Evolutionary conservation across 108 stramenopile genomes (phyloP), one percentile per base, ranked within the genome.

Genomic region (Cylindrotheca closterium): DNA sequence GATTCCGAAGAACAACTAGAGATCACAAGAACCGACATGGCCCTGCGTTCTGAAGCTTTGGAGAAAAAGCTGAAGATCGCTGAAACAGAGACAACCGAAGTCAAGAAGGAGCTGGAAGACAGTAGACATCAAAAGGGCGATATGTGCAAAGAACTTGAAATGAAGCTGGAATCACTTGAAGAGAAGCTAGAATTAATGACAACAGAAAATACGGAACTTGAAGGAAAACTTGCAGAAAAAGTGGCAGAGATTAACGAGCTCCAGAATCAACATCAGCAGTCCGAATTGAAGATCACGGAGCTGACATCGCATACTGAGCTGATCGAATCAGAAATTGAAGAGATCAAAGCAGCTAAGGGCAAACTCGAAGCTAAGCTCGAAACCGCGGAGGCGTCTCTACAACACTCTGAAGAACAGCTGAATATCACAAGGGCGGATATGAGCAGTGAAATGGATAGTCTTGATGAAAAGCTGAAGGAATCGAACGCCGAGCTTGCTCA

Each of bases 321-420:
- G n/a, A 10, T 42, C 10, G 21, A 22, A 22, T 30, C 19, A 1
- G 51, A 64, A 53, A 51, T n/a, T 23, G 51, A 51, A n/a, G 22
- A n/a, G 21, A n/a, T 19, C 12, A 23, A 19, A 10, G 21, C n/a
- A 22, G 5, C 19, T 7, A 10, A 51, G 19, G 7, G 8, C 21
- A 7, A 10, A 51, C 51, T 51, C 5, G 51, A 51, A 23, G 22
- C 7, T 7, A 42, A 42, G 37, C 37, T 42, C 15, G 37, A 15
- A 42, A 42, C 37, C 10, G 37, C 37, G 15, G 37, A 42, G 37
- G 37, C 7, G 37, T 15, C 7, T 15, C 37, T 42, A 7, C 7
- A 42, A 42, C 37, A n/a, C 24, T 25, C 32, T 3, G 24, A 46
- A 45, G 21, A 46, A 60, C 30, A 60, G 47, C 59, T 46, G 2